These are phyloP conservation scores for Moesziomyces sp. DNA, from an alignment of 1,284 basidiomycete species.

Conservation along the genomic window DNA sequence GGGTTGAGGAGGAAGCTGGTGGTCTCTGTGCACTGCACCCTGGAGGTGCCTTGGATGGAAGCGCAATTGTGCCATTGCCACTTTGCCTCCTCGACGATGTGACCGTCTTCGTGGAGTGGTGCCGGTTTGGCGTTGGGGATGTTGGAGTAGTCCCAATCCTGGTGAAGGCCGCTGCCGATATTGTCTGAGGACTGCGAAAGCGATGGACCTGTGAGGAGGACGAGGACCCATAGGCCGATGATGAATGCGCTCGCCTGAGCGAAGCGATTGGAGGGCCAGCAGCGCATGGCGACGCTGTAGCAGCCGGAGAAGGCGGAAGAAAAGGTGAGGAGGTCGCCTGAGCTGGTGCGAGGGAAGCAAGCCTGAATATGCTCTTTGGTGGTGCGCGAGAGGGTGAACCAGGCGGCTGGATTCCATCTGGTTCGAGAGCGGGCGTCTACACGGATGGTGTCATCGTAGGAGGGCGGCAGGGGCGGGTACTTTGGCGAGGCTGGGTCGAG, in stretches of 20 bases:
- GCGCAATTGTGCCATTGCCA: constrained; percentile 52
- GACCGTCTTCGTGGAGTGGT: constrained; percentile 55
- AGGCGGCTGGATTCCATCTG: constrained; percentile 36
- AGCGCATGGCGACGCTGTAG: constrained; percentile 33
- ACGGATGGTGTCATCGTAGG: constrained; percentile 52
- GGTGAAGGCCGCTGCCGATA: constrained; percentile 26
- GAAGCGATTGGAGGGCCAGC: constrained; percentile 55
- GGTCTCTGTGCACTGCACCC: constrained; percentile 40
- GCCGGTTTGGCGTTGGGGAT: constrained; percentile 38
- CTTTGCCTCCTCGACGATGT: constrained; percentile 39
- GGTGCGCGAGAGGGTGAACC: constrained; percentile 45
- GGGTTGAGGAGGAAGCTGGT: constrained; percentile 43
- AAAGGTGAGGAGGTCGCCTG: constrained; percentile 33
- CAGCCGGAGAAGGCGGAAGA: constrained; percentile 32
- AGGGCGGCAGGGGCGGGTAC: constrained; percentile 57
- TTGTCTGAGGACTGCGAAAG: constrained; percentile 18
- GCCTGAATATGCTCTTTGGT: constrained; percentile 49
- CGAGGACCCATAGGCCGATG: constrained; percentile 54
- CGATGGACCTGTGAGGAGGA: constrained; percentile 48
- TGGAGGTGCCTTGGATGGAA: constrained; percentile 34
- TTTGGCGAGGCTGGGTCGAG: constrained; percentile 32
- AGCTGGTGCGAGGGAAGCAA: constrained; percentile 41
- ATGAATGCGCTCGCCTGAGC: constrained; percentile 57
- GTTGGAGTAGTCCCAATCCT: constrained; percentile 44
- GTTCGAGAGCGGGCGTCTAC: constrained; percentile 21